Evolutionary conservation across 257 asterid genomes (phyloP).

Genomic region (Petunia secreta): DNA sequence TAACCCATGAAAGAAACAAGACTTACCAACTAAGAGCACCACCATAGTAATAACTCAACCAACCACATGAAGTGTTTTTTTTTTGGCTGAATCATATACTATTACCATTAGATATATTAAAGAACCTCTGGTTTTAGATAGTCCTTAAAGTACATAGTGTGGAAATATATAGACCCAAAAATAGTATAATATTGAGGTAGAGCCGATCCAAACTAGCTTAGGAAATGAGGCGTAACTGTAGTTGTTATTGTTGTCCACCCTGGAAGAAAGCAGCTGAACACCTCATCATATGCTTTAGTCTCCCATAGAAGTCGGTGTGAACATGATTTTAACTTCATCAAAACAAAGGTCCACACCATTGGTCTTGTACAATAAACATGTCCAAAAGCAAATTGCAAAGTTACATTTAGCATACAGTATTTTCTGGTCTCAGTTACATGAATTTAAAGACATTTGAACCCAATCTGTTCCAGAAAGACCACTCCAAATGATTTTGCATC

Average conservation of each 20-base stretch:
- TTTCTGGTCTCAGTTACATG: neutral
- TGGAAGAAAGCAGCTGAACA: neutral
- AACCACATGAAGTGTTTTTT: neutral
- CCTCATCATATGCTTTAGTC: neutral
- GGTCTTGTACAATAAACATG: neutral
- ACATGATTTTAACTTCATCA: conserved; percentile 13
- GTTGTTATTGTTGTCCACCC: neutral
- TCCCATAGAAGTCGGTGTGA: neutral
- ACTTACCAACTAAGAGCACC: neutral
- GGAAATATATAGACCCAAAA: no score
- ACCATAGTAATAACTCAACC: neutral
- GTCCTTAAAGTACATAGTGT: no score
- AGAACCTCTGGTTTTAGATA: no score
- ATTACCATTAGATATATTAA: no score
- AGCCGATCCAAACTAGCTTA: no score
- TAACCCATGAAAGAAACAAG: neutral
- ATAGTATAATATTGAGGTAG: no score
- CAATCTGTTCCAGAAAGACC: conserved; percentile 23
- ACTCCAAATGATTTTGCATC: conserved; percentile 23
- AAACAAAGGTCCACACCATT: conserved; percentile 13
- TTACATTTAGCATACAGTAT: neutral
- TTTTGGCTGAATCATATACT: neutral
- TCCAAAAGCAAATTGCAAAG: conserved; percentile 22
- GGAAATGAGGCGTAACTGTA: no score
- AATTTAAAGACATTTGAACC: conserved; percentile 11